Base-by-base conservation (phyloP, 805 yeast species). In the Metschnikowia lunata region DNA sequence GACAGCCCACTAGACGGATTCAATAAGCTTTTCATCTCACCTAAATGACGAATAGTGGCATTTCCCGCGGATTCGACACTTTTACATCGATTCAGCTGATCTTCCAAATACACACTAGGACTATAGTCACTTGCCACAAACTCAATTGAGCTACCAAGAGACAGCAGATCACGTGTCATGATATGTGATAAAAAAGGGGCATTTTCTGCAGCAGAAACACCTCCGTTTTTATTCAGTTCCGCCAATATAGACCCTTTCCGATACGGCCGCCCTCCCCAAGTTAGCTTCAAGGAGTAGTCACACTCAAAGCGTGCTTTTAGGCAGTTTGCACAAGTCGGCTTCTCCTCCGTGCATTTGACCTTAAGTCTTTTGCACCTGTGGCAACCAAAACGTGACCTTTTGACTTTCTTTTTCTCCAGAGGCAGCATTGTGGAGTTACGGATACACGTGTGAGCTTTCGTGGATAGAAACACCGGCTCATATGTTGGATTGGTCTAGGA, bases 221-320 rank as follows among this genome's bases (percentile, higher is more conserved):
- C n/a, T 2, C 13, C 31, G 35, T 36, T 26, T 9, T 27, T n/a
- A 42, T 47, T n/a, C 23, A 46, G 26, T 58, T 58, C 42, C 56
- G 61, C 53, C 58, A 48, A 47, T 11, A 26, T 9, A 54, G 62
- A 55, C 59, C 64, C 62, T 50, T 67, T 58, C 51, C 78, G 77
- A 57, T 70, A 76, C 0, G 87, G 87, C 39, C 89, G 62, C 0
- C 90, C 90, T 14, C 88, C 89, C 91, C 91, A 85, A 0, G 79
- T 75, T 29, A 85, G 64, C 48, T 73, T 76, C 8, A 85, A 54
- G 4, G 82, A 67, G 52, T 85, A 85, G 55, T 83, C 89, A 61
- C 93, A 85, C 12, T 62, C 60, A 8, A 54, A 43, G 1, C 63
- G 61, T 2, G 72, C 61, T 48, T 75, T 79, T 1, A 56, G 34